A percentile compares a stretch with the other conserved stretches of the same genome.
Conservation (phyloP, 768 basidiomycete species). For the Pleurotus ostreatus region DNA sequence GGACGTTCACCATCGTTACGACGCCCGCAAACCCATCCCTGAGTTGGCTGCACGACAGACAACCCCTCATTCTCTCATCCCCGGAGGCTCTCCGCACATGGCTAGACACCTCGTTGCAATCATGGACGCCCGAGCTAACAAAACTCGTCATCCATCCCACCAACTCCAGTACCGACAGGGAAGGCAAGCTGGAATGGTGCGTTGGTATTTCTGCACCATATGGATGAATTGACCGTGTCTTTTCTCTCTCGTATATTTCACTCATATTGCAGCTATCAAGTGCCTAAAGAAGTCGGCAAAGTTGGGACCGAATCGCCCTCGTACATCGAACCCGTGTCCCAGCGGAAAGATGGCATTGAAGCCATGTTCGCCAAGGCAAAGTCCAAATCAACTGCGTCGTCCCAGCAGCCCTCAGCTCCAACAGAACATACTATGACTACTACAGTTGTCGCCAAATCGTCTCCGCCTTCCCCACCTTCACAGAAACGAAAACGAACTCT, state of each 20-base stretch:
- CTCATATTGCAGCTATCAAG: conserved; percentile 60
- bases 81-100: conserved; percentile 60
- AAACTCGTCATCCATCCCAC: conserved; percentile 58
- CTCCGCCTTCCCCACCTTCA: neutral
- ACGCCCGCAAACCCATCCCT: conserved; percentile 68
- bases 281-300: conserved; percentile 88
- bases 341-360: conserved; percentile 82
- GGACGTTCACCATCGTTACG: conserved; percentile 90
- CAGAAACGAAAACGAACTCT: neutral
- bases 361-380: conserved; percentile 75
- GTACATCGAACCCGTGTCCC: conserved; percentile 76
- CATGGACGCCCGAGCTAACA: conserved; percentile 60
- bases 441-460: neutral
- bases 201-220: conserved; percentile 15
- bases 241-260: neutral
- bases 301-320: conserved; percentile 80
- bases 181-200: conserved; percentile 64
- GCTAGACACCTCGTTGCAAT: conserved; percentile 72
- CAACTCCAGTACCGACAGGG: conserved; percentile 49
- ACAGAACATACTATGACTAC: neutral
- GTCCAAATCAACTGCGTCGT: neutral
- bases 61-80: conserved; percentile 74
- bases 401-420: neutral
- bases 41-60: conserved; percentile 88
- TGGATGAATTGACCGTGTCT: too few species aligned